These are phyloP conservation scores for Penicillium roqueforti DNA, from an alignment of 495 filamentous ascomycete species.

Conservation along the genomic window DNA sequence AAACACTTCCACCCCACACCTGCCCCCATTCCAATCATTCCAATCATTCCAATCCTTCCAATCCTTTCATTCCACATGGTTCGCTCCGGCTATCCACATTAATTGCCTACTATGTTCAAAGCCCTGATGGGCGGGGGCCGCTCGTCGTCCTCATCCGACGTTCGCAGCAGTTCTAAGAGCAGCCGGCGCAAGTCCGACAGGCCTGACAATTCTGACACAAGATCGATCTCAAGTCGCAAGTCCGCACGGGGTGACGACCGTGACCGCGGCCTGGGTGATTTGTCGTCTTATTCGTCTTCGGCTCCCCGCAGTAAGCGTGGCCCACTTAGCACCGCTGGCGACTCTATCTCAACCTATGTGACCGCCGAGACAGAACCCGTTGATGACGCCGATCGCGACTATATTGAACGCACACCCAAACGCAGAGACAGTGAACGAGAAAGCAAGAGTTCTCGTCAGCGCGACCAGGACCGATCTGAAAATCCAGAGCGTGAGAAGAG, in stretches of 20 bases:
- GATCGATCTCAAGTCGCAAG: constrained; percentile 35
- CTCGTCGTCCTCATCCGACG: constrained; percentile 32
- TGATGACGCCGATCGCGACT: constrained; percentile 26
- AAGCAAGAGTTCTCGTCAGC: constrained; percentile 30
- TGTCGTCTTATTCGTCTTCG: constrained; percentile 35
- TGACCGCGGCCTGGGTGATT: constrained; percentile 44
- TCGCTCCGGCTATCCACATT: constrained; percentile 21
- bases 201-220: constrained; percentile 31
- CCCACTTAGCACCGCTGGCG: constrained; percentile 36
- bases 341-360: constrained; percentile 51
- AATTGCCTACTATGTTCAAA: constrained; percentile 44
- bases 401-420: constrained; percentile 32
- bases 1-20: background rate
- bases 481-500: constrained; percentile 35
- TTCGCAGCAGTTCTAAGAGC: constrained; percentile 35
- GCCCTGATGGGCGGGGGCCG: constrained; percentile 44
- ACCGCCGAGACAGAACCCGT: constrained; percentile 44
- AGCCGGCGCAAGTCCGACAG: constrained; percentile 34
- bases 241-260: constrained; percentile 55
- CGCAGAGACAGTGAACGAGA: constrained; percentile 34
- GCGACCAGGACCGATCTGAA: constrained; percentile 30
- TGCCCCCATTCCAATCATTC: constrained; percentile 6
- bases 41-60: constrained; percentile 19
- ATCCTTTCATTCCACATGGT: constrained; percentile 34
- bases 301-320: constrained; percentile 35